phyloP scores from a whole-genome alignment of 176 grass and related monocot species.

The Dendrocalamus sinicus region DNA sequence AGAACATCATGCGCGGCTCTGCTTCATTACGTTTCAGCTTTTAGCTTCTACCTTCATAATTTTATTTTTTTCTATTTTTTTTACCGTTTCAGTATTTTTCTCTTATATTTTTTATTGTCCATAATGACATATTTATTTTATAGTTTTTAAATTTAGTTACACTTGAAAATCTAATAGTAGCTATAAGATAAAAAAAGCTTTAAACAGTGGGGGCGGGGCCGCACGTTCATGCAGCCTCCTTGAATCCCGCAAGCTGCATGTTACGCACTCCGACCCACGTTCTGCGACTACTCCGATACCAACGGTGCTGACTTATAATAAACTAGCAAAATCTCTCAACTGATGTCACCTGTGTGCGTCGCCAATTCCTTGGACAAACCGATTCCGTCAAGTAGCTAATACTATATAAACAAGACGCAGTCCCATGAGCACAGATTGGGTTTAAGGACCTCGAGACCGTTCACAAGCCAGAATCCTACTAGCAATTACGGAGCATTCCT shows the following conservation, averaged over 20 bases:
- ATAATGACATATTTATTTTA: too few relatives aligned
- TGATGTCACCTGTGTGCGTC: neutral
- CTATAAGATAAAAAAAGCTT: too few relatives aligned
- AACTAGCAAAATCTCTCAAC: neutral
- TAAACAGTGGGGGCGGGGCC: too few relatives aligned
- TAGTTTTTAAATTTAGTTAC: too few relatives aligned
- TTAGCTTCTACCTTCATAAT: too few relatives aligned
- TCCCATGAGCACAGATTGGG: neutral
- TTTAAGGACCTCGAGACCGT: neutral
- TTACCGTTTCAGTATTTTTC: too few relatives aligned
- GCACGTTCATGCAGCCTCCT: neutral
- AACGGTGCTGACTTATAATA: neutral
- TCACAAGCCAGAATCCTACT: neutral
- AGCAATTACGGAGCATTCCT: neutral
- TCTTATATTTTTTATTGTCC: too few relatives aligned
- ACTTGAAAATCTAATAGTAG: too few relatives aligned
- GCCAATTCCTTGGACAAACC: neutral
- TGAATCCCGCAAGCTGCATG: constrained; percentile 27
- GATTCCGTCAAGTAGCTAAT: neutral
- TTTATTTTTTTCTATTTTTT: too few relatives aligned
- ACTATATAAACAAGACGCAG: neutral
- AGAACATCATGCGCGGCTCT: neutral
- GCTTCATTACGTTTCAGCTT: too few relatives aligned
- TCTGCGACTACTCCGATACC: neutral
- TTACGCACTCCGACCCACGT: constrained; percentile 29